Percentiles rank a stretch among this genome's conserved stretches.
These are phyloP conservation scores for Clausena lansium DNA, from an alignment of 345 rosid species.

Conservation along the genomic window DNA sequence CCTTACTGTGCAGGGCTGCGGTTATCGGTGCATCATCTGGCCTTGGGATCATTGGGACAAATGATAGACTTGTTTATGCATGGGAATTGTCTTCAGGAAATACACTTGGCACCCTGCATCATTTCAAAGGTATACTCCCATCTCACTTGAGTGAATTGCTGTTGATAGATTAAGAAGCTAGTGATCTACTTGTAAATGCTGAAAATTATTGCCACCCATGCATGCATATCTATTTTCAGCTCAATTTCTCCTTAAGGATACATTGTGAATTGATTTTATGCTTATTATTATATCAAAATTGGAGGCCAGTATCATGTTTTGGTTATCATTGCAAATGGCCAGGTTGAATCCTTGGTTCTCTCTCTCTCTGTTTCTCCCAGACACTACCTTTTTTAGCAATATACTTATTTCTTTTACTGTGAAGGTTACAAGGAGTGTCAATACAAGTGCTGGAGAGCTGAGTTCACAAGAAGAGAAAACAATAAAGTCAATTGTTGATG, in stretches of 20 bases:
- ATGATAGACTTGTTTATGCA: constrained; percentile 60
- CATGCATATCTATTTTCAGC: neutral
- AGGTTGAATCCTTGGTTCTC: constrained; percentile 40
- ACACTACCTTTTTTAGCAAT: neutral
- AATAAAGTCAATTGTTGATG: constrained; percentile 52
- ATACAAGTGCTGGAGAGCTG: constrained; percentile 41
- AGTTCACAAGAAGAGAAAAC: constrained; percentile 65
- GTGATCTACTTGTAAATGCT: neutral
- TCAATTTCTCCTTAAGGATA: neutral
- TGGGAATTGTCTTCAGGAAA: constrained; percentile 75
- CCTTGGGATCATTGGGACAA: constrained; percentile 70
- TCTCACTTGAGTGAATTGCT: neutral
- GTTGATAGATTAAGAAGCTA: constrained; percentile 7
- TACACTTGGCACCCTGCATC: constrained; percentile 59
- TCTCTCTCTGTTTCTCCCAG: neutral
- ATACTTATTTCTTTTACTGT: neutral
- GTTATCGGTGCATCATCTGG: constrained; percentile 49
- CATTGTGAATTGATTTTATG: neutral
- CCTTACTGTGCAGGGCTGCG: constrained; percentile 49
- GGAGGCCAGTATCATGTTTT: constrained; percentile 76
- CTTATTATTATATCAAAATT: neutral
- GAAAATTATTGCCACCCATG: neutral
- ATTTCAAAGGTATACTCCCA: constrained; percentile 60
- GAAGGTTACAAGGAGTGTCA: constrained; percentile 60
- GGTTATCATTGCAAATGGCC: constrained; percentile 76